These are phyloP conservation scores for Stagonosporopsis vannaccii DNA, from an alignment of 2,329 filamentous ascomycete genomes.

Conservation along the genomic window DNA sequence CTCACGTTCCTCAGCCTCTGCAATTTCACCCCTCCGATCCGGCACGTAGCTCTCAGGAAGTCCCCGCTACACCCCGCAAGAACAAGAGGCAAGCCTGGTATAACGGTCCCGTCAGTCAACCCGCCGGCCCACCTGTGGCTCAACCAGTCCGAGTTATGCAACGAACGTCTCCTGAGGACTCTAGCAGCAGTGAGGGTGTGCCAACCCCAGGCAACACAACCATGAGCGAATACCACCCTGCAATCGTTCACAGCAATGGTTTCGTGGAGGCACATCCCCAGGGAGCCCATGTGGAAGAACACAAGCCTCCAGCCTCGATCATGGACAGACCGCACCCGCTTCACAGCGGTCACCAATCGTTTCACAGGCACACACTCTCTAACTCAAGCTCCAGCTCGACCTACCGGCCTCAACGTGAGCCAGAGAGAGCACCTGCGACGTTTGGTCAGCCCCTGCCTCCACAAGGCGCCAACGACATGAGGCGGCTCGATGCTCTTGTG, in stretches of 20 bases:
- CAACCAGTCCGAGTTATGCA: slow-evolving; percentile 45
- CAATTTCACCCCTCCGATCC: slow-evolving; percentile 43
- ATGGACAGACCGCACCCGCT: slow-evolving; percentile 48
- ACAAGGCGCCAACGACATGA: slow-evolving; percentile 57
- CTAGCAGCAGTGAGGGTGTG: slow-evolving; percentile 62
- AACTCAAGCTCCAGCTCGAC: slow-evolving; percentile 29
- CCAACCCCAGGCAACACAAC: slow-evolving; percentile 60
- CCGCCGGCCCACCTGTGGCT: slow-evolving; percentile 38
- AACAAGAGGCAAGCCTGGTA: slow-evolving; percentile 77
- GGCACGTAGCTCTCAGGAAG: slow-evolving; percentile 48
- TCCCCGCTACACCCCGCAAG: slow-evolving; percentile 62
- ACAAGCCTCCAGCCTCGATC: slow-evolving; percentile 48
- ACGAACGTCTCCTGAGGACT: slow-evolving; percentile 63
- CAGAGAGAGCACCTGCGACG: slow-evolving; percentile 36
- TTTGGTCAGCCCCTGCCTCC: slow-evolving; percentile 47
- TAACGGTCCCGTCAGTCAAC: slow-evolving; percentile 58
- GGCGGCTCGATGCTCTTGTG: slow-evolving; percentile 68
- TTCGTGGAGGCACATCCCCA: slow-evolving; percentile 55
- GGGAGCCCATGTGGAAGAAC: slow-evolving; percentile 49
- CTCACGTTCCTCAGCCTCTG: slow-evolving; percentile 32
- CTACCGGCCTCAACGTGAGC: slow-evolving; percentile 42
- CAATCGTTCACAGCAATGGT: slow-evolving; percentile 61
- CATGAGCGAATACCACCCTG: slow-evolving; percentile 60
- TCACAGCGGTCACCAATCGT: slow-evolving; percentile 38
- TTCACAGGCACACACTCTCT: slow-evolving; percentile 40